phyloP scores from a whole-genome alignment of 306 rosid genomes.

The Gastrolobium villosum region DNA sequence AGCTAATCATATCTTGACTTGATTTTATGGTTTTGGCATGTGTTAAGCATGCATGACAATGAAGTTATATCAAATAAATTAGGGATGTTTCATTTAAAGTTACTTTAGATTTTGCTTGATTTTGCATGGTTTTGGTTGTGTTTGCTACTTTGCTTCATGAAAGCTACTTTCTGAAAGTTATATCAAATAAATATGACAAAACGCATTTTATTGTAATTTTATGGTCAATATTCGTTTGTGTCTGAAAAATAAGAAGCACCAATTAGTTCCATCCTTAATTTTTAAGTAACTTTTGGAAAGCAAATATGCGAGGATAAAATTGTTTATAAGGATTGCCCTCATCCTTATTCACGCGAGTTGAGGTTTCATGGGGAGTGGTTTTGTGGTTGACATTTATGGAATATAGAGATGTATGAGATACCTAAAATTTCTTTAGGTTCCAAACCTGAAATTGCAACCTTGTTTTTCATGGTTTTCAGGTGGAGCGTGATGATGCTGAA shows the following conservation, averaged over 20 bases:
- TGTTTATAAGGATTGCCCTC: too few species aligned
- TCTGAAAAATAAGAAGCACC: slow-evolving; percentile 9
- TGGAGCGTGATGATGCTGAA: slow-evolving; percentile 61
- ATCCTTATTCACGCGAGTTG: too few species aligned
- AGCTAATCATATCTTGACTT: too few species aligned
- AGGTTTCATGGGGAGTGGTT: too few species aligned
- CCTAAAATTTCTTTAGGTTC: background rate
- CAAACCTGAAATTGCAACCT: slow-evolving; percentile 14
- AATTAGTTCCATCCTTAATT: slow-evolving; percentile 16
- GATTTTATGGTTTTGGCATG: too few species aligned
- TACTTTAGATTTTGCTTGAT: too few species aligned
- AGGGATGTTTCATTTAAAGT: too few species aligned
- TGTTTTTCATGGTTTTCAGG: slow-evolving; percentile 47
- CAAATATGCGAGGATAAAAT: background rate
- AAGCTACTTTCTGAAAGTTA: background rate
- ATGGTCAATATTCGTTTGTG: background rate
- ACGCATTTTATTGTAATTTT: background rate
- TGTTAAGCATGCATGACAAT: background rate
- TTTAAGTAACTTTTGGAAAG: slow-evolving; percentile 1
- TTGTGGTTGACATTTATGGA: background rate
- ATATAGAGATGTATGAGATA: slow-evolving; percentile 2
- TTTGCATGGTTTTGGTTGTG: slow-evolving; percentile 15
- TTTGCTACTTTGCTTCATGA: slow-evolving; percentile 12
- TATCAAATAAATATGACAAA: slow-evolving; percentile 1
- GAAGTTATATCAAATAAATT: too few species aligned